Conservation (phyloP, 2,329 filamentous ascomycete genomes). For the Fusarium paranaense region DNA sequence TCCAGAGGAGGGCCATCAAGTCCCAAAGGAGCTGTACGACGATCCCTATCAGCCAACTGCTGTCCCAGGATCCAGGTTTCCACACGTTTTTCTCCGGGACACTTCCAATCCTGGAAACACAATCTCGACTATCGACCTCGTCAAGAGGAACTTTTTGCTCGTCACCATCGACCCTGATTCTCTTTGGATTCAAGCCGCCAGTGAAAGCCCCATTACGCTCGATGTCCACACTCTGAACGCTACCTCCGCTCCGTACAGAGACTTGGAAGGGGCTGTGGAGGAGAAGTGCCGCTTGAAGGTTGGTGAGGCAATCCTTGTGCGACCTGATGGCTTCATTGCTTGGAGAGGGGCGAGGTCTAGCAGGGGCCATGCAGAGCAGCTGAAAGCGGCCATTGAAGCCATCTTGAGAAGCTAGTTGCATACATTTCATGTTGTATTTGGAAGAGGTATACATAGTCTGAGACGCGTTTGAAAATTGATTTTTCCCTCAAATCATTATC, state of each 20-base stretch:
- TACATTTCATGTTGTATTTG: too few species aligned
- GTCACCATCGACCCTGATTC: neutral
- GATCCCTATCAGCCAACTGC: neutral
- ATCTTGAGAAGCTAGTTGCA: neutral
- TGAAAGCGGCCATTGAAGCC: neutral
- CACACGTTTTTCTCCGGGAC: neutral
- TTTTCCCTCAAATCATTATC: too few species aligned
- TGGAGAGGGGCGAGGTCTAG: neutral
- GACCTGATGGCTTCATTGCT: neutral
- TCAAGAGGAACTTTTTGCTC: neutral
- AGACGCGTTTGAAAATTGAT: too few species aligned
- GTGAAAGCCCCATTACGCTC: neutral
- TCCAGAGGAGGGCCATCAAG: neutral
- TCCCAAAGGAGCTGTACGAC: neutral
- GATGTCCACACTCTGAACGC: neutral
- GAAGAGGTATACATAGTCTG: too few species aligned
- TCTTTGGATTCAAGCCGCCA: neutral
- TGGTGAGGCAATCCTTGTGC: neutral
- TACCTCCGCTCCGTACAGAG: neutral
- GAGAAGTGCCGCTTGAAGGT: neutral
- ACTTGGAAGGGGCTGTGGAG: neutral
- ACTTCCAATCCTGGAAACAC: neutral
- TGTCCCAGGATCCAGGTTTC: neutral
- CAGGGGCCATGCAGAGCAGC: neutral
- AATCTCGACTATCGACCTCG: neutral